Evolutionary conservation across 495 filamentous ascomycete genomes (phyloP).

Genomic region (Xylaria curta): DNA sequence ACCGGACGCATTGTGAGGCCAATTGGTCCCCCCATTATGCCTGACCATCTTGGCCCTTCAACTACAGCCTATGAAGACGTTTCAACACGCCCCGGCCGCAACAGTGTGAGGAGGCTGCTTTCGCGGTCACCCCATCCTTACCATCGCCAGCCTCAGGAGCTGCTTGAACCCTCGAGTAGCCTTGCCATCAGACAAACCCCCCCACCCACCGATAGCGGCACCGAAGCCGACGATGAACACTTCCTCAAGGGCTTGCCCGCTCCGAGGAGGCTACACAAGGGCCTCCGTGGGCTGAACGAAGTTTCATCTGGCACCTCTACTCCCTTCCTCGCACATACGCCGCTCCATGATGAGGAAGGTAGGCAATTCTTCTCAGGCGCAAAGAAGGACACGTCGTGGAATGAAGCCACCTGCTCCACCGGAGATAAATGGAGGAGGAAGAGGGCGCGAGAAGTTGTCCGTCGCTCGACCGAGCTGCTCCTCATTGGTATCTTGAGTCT

Average conservation of each 20-base stretch:
- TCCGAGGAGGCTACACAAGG: conserved; percentile 76
- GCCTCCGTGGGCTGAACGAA: conserved; percentile 64
- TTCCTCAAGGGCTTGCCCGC: conserved; percentile 83
- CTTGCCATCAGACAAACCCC: conserved; percentile 51
- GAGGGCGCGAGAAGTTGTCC: conserved; percentile 52
- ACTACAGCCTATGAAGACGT: conserved; percentile 26
- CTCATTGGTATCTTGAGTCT: conserved; percentile 53
- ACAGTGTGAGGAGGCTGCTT: conserved; percentile 57
- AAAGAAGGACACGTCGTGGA: conserved; percentile 33
- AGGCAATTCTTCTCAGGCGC: conserved; percentile 32
- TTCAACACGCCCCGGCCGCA: conserved; percentile 20
- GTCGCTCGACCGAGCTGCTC: conserved; percentile 50
- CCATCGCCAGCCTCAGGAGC: conserved; percentile 60
- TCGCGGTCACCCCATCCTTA: conserved; percentile 84
- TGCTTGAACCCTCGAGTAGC: conserved; percentile 52
- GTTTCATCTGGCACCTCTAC: conserved; percentile 56
- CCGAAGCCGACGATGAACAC: conserved; percentile 88
- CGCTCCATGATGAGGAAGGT: conserved; percentile 63
- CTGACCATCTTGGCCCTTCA: conserved; percentile 49
- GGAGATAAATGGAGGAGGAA: conserved; percentile 47
- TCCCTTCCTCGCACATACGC: conserved; percentile 64
- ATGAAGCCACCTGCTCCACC: conserved; percentile 36
- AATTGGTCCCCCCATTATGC: conserved; percentile 40
- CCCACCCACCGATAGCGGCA: conserved; percentile 82
- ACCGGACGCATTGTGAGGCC: conserved; percentile 20